Evolutionary conservation across 768 basidiomycete species (phyloP), one percentile per base, ranked within the genome.

Genomic region (Agaricus sinodeliciosus): DNA sequence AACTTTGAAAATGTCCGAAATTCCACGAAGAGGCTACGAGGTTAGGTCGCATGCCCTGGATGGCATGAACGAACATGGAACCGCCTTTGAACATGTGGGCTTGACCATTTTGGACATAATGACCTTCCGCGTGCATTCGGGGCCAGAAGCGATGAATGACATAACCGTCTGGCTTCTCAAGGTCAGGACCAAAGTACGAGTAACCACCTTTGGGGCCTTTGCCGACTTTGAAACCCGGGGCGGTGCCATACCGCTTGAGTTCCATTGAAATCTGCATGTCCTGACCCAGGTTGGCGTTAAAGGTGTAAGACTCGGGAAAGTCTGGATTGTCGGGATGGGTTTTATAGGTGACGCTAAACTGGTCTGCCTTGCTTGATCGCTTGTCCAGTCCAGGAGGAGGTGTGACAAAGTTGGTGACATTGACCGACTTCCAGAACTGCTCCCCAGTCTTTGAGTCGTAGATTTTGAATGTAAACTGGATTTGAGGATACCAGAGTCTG

Each of bases 21-120:
- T 98, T 97, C 96, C 96, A 99, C 8, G 87, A 71, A 16, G 90
- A 75, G 12, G 96, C 96, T 60, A 96, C 82, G 51, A 92, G 79
- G 69, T 99, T 90, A 45, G 95, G 94, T 7, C 93, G 81, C 92
- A 99, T 95, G 66, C 95, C 96, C 66, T 98, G 95, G 65, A 98
- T 96, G 42, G 95, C 95, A 67, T 95, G 90, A 16, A 94, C 79
- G 67, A 95, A 84, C 87, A 93, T 90, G 26, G 91, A 90, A 35
- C 78, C 71, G 41, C 87, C 89, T 28, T 78, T 66, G 50, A 81
- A 69, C 7, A 72, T 45, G 51, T 72, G 69, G 5, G 85, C 85
- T 53, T 79, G 69, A 41, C 89, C 90, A 28, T 82, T 78, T 57
- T 72, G 66, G 44, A 88, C 79, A 66, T 94, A 62, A 58, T 81